Evolutionary conservation across 2,329 filamentous ascomycete genomes (phyloP).

Genomic region (Cadophora malorum): DNA sequence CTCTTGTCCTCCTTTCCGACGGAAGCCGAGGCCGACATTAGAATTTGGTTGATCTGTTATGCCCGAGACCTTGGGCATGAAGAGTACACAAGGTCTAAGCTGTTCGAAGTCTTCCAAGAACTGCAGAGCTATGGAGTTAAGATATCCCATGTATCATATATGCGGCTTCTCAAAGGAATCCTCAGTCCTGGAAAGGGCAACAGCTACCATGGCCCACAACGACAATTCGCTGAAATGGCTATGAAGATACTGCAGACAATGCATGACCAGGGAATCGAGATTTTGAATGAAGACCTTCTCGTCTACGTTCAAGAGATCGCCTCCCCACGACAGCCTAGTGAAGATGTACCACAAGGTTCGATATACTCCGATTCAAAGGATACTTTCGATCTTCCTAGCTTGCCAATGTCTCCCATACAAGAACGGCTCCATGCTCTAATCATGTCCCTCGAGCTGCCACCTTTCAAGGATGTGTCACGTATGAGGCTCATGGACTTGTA

Average conservation of each 20-base stretch:
- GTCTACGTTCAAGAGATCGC: slow-evolving; percentile 39
- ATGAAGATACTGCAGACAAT: slow-evolving; percentile 51
- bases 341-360: slow-evolving; percentile 37
- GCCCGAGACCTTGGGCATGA: slow-evolving; percentile 49
- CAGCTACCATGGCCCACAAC: slow-evolving; percentile 33
- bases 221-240: slow-evolving; percentile 43
- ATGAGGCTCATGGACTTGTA: slow-evolving; percentile 55
- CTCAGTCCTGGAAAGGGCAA: slow-evolving; percentile 40
- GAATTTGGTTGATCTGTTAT: slow-evolving; percentile 48
- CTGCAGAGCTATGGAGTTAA: slow-evolving; percentile 46
- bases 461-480: slow-evolving; percentile 49
- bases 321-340: slow-evolving; percentile 15
- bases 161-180: slow-evolving; percentile 48
- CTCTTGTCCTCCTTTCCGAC: slow-evolving; percentile 43
- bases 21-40: slow-evolving; percentile 43
- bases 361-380: slow-evolving; percentile 38
- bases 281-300: slow-evolving; percentile 46
- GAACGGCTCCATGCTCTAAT: slow-evolving; percentile 52
- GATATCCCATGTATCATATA: slow-evolving; percentile 46
- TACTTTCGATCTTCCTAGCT: slow-evolving; percentile 37
- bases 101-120: slow-evolving; percentile 47
- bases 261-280: slow-evolving; percentile 49
- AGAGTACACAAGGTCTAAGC: slow-evolving; percentile 46
- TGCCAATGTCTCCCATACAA: slow-evolving; percentile 33
- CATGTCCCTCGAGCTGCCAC: slow-evolving; percentile 52